Evolutionary conservation across 306 rosid species (phyloP), one percentile per base, ranked within the genome.

Genomic region (Phaseolus lunatus): DNA sequence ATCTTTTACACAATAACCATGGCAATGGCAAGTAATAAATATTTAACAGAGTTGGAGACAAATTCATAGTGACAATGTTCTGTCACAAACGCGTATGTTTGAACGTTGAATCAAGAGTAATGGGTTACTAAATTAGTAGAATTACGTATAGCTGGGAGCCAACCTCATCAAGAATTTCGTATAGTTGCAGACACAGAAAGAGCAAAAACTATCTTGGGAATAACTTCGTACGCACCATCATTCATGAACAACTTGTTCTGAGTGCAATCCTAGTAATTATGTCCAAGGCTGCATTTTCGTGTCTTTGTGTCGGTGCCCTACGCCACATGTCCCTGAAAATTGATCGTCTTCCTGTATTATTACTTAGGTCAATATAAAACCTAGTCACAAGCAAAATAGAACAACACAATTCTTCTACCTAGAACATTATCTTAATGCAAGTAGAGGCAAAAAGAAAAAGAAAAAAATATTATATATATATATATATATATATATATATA

Each of bases 41-140:
- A 31, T 31, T 31, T 33, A 63, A 63, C 45, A 9, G 68, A 33
- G 43, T 33, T 0, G 16, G 47, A n/a, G 27, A 33, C 16, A 63
- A 31, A n/a, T 31, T 63, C 19, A 7, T 12, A 2, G n/a, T 41
- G 50, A 7, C 26, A 27, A 43, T 6, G 31, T 54, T 49, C 12
- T 56, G 54, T 54, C 45, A 66, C 11, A 80, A 53, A 65, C 84
- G 84, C 84, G 79, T 80, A 24, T 8, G 9, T 27, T 16, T 79
- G 48, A 50, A 50, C 9, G 39, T 71, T 37, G 47, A 26, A 5
- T 23, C 33, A 0, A 39, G 26, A 80, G 20, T 39, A 12, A 65
- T 20, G 59, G 44, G 12, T 24, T 23, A 0, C 47, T 7, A 29
- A 7, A 31, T n/a, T 8, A 43, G 29, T 33, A 63, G 20, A 29